phyloP scores from a whole-genome alignment of 2,329 filamentous ascomycete genomes.

The Cadophora malorum region DNA sequence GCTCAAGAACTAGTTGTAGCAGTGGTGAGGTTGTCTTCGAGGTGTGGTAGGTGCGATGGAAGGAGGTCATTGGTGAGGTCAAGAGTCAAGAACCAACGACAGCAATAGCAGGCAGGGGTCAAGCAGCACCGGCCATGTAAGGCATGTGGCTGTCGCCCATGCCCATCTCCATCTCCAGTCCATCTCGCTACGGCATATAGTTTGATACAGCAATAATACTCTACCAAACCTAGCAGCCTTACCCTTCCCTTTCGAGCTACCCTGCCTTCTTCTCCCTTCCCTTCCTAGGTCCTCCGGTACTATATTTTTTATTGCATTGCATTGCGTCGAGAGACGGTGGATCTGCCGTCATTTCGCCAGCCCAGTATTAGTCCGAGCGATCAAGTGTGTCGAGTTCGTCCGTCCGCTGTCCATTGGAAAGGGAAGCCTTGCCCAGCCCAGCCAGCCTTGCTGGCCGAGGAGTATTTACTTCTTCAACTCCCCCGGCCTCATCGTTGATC shows the following conservation, averaged over 20 bases:
- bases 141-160: too few species aligned
- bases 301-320: constrained; percentile 34
- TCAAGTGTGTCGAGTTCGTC: constrained; percentile 3
- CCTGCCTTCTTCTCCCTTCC: background rate
- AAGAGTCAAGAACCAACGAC: background rate
- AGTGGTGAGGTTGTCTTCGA: too few species aligned
- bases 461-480: constrained; percentile 12
- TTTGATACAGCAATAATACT: background rate
- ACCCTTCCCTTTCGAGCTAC: background rate
- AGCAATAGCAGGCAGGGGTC: background rate
- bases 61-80: background rate
- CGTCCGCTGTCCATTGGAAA: constrained; percentile 1
- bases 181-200: background rate
- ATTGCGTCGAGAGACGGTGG: constrained; percentile 19
- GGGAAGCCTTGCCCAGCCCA: background rate
- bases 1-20: too few species aligned
- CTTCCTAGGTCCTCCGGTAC: constrained; percentile 1
- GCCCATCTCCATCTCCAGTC: background rate
- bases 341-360: constrained; percentile 28
- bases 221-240: background rate
- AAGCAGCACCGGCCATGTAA: background rate
- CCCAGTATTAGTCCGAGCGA: constrained; percentile 15
- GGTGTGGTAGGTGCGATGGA: too few species aligned
- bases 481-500: constrained; percentile 4
- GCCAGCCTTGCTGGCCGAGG: background rate